Evolutionary conservation across 2,329 filamentous ascomycete species (phyloP).

Genomic region (Paecilomyces sp.): DNA sequence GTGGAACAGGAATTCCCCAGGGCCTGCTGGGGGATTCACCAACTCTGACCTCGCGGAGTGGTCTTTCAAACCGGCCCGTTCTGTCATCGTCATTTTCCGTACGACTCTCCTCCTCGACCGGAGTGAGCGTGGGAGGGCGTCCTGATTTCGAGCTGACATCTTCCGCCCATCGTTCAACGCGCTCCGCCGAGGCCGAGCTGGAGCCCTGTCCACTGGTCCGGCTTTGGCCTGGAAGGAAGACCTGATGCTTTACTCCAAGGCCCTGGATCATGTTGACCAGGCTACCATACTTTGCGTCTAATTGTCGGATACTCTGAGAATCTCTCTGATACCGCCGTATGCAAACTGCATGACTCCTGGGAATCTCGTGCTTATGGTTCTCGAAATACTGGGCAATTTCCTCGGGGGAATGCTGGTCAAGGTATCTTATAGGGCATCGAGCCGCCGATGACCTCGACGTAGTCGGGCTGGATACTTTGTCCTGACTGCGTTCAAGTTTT

Average conservation of each 20-base stretch:
- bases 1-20: conserved; percentile 82
- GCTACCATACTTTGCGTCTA: conserved; percentile 91
- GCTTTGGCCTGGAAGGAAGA: conserved; percentile 61
- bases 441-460: conserved; percentile 42
- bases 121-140: conserved; percentile 28
- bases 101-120: conserved; percentile 30
- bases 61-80: conserved; percentile 71
- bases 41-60: conserved; percentile 81
- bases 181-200: conserved; percentile 52
- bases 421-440: conserved; percentile 86
- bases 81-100: conserved; percentile 50
- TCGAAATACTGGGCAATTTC: conserved; percentile 92
- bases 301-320: conserved; percentile 73
- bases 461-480: conserved; percentile 37
- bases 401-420: conserved; percentile 87
- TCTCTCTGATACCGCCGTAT: conserved; percentile 84
- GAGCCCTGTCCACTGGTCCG: conserved; percentile 20
- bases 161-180: conserved; percentile 82
- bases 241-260: conserved; percentile 77
- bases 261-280: conserved; percentile 92
- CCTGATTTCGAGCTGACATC: conserved; percentile 57
- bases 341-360: conserved; percentile 87
- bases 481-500: conserved; percentile 39
- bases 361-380: conserved; percentile 89
- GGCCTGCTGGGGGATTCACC: conserved; percentile 89